These are phyloP conservation scores for Porcisia hertigi DNA, from an alignment of 208 protist species.

Conservation along the genomic window DNA sequence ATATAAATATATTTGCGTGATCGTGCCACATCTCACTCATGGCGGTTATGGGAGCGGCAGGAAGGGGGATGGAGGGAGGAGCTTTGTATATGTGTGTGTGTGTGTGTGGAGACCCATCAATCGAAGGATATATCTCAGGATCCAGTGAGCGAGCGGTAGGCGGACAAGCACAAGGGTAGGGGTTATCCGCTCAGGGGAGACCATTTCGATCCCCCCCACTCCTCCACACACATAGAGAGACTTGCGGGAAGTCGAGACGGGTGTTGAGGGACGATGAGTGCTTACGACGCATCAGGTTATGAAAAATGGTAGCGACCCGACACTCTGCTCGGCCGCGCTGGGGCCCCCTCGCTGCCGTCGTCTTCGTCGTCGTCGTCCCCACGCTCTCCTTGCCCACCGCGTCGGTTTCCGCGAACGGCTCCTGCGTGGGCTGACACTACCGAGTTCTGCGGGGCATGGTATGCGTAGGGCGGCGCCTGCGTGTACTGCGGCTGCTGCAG, in stretches of 20 bases:
- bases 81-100: too few relatives aligned
- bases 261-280: background rate
- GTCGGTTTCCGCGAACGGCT: background rate
- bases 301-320: constrained; percentile 27
- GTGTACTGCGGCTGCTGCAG: background rate
- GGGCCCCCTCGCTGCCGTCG: constrained; percentile 11
- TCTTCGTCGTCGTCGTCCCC: background rate
- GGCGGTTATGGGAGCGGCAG: too few relatives aligned
- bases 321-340: constrained; percentile 18
- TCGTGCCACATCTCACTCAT: too few relatives aligned
- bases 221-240: too few relatives aligned
- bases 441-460: background rate
- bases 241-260: background rate
- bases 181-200: too few relatives aligned
- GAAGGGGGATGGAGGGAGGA: too few relatives aligned
- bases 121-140: too few relatives aligned
- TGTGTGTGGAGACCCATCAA: too few relatives aligned
- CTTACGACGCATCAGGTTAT: constrained; percentile 3
- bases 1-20: too few relatives aligned
- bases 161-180: too few relatives aligned
- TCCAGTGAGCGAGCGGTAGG: too few relatives aligned
- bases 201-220: background rate
- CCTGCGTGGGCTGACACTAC: background rate
- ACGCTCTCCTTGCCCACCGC: background rate
- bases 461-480: background rate